phyloP scores from a whole-genome alignment of 2,329 filamentous ascomycete species.

The Pestalotiopsis sp. region DNA sequence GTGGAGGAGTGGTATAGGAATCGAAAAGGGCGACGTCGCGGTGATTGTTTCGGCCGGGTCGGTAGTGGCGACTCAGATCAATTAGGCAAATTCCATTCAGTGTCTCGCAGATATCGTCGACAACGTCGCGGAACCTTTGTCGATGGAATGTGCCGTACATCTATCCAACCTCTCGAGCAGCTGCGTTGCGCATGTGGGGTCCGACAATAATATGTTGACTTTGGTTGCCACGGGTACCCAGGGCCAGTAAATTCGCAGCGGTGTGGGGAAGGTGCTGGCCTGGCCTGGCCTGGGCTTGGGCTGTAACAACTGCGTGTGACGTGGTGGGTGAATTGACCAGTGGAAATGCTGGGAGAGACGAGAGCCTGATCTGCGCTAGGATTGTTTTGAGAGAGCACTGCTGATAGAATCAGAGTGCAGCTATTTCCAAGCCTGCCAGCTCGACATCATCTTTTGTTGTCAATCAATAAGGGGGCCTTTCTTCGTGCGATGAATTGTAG shows the following conservation, averaged over 20 bases:
- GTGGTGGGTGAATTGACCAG: neutral
- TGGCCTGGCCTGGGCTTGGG: neutral
- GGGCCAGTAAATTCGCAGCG: neutral
- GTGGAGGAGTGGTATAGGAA: neutral
- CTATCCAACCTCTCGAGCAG: neutral
- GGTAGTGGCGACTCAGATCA: neutral
- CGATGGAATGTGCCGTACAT: conserved; percentile 26
- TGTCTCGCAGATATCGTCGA: conserved; percentile 20
- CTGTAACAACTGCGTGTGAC: neutral
- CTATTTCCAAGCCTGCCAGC: too few relatives aligned
- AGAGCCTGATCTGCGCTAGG: neutral
- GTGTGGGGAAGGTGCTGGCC: conserved; percentile 1
- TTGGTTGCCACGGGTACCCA: neutral
- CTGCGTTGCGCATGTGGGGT: neutral
- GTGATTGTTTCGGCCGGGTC: neutral
- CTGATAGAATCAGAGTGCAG: too few relatives aligned
- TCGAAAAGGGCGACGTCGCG: neutral
- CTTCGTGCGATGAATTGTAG: too few relatives aligned
- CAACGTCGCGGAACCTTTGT: conserved; percentile 25
- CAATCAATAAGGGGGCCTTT: too few relatives aligned
- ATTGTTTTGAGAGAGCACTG: neutral
- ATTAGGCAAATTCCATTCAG: conserved; percentile 8
- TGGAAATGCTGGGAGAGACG: neutral
- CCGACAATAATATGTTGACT: neutral
- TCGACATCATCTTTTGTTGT: too few relatives aligned